Conservation (phyloP, 495 filamentous ascomycete genomes). For the Evernia prunastri region DNA sequence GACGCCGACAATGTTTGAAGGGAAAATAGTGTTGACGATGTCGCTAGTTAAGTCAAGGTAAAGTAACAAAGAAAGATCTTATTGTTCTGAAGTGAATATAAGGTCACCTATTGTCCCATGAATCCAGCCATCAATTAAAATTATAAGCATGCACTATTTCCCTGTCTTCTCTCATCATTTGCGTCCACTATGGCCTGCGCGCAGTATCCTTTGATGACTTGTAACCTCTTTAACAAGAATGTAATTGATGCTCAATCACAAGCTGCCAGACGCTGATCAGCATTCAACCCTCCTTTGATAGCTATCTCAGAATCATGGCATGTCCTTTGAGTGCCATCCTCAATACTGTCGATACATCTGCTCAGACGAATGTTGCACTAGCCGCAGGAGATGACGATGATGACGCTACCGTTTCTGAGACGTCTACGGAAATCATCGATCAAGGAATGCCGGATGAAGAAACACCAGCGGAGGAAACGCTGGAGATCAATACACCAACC, state of each 20-base stretch:
- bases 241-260: neutral
- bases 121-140: neutral
- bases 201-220: neutral
- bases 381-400: neutral
- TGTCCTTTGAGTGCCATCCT: conserved; percentile 6
- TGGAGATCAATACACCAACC: conserved; percentile 3
- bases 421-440: conserved; percentile 10
- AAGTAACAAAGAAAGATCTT: neutral
- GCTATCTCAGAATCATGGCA: neutral
- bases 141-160: neutral
- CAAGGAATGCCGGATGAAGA: neutral
- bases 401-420: conserved; percentile 2
- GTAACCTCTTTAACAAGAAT: neutral
- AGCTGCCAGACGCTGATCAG: neutral
- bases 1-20: too few relatives aligned
- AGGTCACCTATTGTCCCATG: neutral
- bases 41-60: too few relatives aligned
- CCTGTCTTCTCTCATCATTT: neutral
- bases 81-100: neutral
- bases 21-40: neutral
- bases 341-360: conserved; percentile 8
- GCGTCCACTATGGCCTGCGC: neutral
- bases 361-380: neutral
- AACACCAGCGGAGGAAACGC: neutral
- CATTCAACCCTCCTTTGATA: neutral